phyloP scores from a whole-genome alignment of 2,329 filamentous ascomycete species.

The Aschersonia sp. region DNA sequence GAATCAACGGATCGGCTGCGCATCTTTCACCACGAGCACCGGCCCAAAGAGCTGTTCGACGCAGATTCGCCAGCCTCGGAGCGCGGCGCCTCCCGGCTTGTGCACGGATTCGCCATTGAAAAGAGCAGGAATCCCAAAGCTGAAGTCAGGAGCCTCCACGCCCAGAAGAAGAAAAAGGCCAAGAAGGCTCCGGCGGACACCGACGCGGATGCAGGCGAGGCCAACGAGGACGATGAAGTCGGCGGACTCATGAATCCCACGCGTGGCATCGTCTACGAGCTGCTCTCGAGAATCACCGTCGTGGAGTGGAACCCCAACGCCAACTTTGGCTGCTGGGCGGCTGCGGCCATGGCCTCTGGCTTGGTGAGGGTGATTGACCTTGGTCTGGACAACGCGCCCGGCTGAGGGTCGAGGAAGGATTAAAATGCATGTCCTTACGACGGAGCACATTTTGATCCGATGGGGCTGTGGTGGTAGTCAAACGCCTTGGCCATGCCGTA shows the following conservation, averaged over 20 bases:
- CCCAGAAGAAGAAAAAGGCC: constrained; percentile 20
- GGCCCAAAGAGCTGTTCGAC: constrained; percentile 17
- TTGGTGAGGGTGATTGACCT: constrained; percentile 53
- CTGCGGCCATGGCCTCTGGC: constrained; percentile 51
- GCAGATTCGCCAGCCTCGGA: constrained; percentile 12
- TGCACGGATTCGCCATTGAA: constrained; percentile 36
- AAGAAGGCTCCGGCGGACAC: constrained; percentile 12
- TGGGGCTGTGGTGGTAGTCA: constrained; percentile 60
- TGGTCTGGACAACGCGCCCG: constrained; percentile 26
- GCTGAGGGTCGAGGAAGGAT: not conserved
- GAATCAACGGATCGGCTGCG: constrained; percentile 19
- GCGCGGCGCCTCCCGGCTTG: constrained; percentile 34
- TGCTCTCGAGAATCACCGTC: constrained; percentile 44
- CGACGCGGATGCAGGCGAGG: constrained; percentile 11
- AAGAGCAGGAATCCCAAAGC: constrained; percentile 30
- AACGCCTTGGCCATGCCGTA: constrained; percentile 72
- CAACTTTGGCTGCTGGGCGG: constrained; percentile 51
- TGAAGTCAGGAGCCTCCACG: constrained; percentile 21
- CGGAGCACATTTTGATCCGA: constrained; percentile 33
- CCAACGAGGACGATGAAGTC: constrained; percentile 17
- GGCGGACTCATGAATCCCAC: constrained; percentile 20
- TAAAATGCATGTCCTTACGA: not conserved
- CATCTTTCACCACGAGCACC: constrained; percentile 40
- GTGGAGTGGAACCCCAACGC: constrained; percentile 56
- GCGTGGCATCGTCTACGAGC: constrained; percentile 41